Evolutionary conservation across 2,329 filamentous ascomycete species (phyloP).

Genomic region (Fusarium sambucinum): DNA sequence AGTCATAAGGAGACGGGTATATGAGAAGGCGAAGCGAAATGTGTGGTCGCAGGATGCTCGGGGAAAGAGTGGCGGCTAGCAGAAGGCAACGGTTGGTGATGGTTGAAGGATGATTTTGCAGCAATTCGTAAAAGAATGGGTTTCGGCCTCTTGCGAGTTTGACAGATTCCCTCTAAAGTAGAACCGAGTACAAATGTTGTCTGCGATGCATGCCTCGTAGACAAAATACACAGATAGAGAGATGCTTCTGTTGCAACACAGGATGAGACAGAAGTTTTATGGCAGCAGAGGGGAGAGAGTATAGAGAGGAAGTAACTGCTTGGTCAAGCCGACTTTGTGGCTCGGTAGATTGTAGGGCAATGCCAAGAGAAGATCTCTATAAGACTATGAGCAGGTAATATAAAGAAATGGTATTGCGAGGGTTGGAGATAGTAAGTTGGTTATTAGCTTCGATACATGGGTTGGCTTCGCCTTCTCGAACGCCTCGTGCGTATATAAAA

Average conservation of each 20-base stretch:
- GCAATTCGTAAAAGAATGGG: background rate
- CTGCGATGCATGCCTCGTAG: conserved; percentile 16
- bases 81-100: background rate
- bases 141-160: conserved; percentile 7
- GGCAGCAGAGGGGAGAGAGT: conserved; percentile 2
- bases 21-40: background rate
- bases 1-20: conserved; percentile 38
- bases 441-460: conserved; percentile 28
- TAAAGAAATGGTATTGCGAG: background rate
- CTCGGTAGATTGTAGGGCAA: background rate
- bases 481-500: conserved; percentile 34
- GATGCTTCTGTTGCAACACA: conserved; percentile 21
- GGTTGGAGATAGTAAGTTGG: conserved; percentile 11
- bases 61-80: conserved; percentile 10
- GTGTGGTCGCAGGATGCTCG: conserved; percentile 10
- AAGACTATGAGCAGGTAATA: background rate
- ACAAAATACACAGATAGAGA: background rate
- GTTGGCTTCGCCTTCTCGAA: conserved; percentile 23
- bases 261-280: conserved; percentile 12
- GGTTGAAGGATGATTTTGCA: background rate
- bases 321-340: background rate
- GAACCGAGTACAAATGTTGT: conserved; percentile 7
- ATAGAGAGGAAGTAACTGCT: background rate
- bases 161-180: background rate
- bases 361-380: background rate